Evolutionary conservation across 768 basidiomycete species (phyloP), one percentile per base, ranked within the genome.

Genomic region (Coprinopsis cinerea): DNA sequence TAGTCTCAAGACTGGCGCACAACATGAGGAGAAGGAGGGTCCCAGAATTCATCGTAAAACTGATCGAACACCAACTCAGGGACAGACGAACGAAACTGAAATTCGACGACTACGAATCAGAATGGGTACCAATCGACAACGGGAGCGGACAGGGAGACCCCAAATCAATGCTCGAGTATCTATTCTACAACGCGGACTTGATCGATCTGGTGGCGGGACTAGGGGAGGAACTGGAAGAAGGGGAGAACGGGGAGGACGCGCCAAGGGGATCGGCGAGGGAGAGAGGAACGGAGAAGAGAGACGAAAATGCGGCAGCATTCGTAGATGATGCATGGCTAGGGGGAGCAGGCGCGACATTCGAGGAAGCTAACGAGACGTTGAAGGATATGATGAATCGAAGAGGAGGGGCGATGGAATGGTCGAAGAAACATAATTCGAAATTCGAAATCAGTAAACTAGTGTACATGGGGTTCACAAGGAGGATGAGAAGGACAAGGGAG

Each of bases 401-500:
- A 1, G 51, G 51, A 1, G 67, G 67, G 2, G 62, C 45, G 9
- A 57, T 59, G 26, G 51, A 64, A 13, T 68, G 67, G 66, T 51
- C 59, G 1, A 2, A 3, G 1, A 22, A 46, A 3, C 66, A 66
- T 49, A 64, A 65, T 57, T 66, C 56, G 1, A 51, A 37, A 17
- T 70, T 66, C 42, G 64, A 67, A 44, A 48, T 67, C 1, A 47
- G 53, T 23, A 72, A 73, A n/a, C n/a, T n/a, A n/a, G n/a, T n/a
- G n/a, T n/a, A n/a, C n/a, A n/a, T n/a, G n/a, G n/a, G n/a, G n/a
- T n/a, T n/a, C n/a, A n/a, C n/a, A n/a, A n/a, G n/a, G n/a, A n/a
- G n/a, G n/a, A n/a, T n/a, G n/a, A n/a, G n/a, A n/a, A n/a, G n/a
- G n/a, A n/a, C n/a, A n/a, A n/a, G n/a, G n/a, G n/a, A n/a, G n/a